Base-by-base conservation (phyloP, 192 early-diverging fungal genomes). In the Lunasporangiospora selenospora region DNA sequence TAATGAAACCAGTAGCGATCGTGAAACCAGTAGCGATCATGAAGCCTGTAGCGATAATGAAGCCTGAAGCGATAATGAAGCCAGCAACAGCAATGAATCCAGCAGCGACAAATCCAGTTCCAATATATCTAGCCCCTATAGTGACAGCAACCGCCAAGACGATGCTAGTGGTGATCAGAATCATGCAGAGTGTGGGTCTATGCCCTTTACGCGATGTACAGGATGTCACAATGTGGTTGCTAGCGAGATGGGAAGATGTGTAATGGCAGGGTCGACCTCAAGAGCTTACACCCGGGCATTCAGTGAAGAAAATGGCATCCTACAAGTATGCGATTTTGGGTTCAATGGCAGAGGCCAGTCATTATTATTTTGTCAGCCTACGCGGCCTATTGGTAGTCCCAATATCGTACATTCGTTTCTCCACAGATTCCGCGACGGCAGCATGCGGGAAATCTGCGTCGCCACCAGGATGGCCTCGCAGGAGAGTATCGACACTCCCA, bases 201-300 rank as follows among this genome's bases (percentile, higher is more conserved):
- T n/a, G n/a, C n/a, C 84, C 40, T 57, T 39, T 26, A 8, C 6
- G 23, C 43, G 23, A 26, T 26, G 27, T 45, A 45, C 23, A 45
- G 21, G 43, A 45, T 8, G 27, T 26, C 43, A 45, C 27, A 26
- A 45, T 26, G 43, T 45, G 43, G 10, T 45, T 24, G n/a, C 43
- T 45, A 19, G 43, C 43, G 15, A 26, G 7, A 26, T 26, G 2
- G 10, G 10, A 26, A 26, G 23, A 45, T 19, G 9, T 26, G 43
- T 19, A 23, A 45, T 26, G 43, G 43, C 43, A 45, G 43, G 43
- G 6, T 45, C 43, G 11, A 1, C 27, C 23, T 26, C 43, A 26
- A 45, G 43, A 45, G 43, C 43, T 45, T 45, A 26, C n/a, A 26
- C 43, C 15, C 7, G 21, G 23, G 21, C 43, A 45, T 45, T 45